These are phyloP conservation scores for Mortierella hygrophila DNA, from an alignment of 192 early-diverging fungal genomes.

Conservation along the genomic window DNA sequence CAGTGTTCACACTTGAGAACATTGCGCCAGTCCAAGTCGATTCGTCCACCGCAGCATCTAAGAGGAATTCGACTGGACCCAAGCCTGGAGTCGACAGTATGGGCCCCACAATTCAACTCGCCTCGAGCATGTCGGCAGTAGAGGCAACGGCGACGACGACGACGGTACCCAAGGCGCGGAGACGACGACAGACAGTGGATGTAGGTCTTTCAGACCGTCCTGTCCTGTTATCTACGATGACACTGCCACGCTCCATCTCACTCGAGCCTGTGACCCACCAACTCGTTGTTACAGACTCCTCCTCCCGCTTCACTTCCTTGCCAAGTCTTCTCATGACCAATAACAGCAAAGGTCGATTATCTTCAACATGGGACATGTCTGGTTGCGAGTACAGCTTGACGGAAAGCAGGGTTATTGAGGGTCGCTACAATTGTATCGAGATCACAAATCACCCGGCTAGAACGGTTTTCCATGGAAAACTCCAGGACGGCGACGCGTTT, in stretches of 20 bases:
- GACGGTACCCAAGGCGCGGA: not conserved
- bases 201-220: not conserved
- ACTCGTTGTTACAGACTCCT: not conserved
- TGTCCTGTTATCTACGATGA: not conserved
- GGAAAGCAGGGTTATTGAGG: not conserved
- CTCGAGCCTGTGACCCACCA: not conserved
- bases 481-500: not conserved
- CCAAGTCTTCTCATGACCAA: not conserved
- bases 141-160: not conserved
- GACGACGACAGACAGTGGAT: conserved; percentile 3
- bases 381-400: not conserved
- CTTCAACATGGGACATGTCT: not conserved
- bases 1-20: not conserved
- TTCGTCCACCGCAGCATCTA: not conserved
- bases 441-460: not conserved
- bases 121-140: not conserved
- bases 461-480: not conserved
- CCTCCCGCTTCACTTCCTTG: not conserved
- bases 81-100: not conserved
- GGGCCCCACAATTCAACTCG: not conserved
- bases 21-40: not conserved
- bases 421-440: not conserved
- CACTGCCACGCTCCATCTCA: not conserved
- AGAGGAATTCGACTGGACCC: not conserved
- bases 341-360: not conserved